Percentiles rank a stretch among this genome's conserved stretches.
phyloP scores from a whole-genome alignment of 169 alveolate genomes.

The Eimeria acervulina region DNA sequence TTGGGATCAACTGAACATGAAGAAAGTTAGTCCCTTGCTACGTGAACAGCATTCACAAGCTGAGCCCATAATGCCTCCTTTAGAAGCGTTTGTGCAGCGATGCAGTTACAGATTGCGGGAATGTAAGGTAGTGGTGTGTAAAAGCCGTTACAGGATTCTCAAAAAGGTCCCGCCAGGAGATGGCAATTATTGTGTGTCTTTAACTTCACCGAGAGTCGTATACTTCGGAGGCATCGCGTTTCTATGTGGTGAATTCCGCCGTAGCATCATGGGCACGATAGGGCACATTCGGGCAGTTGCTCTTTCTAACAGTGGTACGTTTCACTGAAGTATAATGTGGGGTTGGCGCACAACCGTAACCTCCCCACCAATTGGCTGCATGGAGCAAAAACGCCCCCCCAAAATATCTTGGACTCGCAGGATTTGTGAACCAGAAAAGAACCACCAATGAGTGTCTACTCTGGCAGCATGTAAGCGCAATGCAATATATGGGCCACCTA shows the following conservation, averaged over 20 bases:
- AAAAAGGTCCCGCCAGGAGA: background rate
- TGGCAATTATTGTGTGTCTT: background rate
- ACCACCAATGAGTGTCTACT: background rate
- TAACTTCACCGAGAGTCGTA: background rate
- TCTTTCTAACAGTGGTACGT: background rate
- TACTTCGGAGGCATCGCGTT: background rate
- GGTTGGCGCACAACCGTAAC: too few relatives aligned
- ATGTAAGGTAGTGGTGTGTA: too few relatives aligned
- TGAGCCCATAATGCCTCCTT: background rate
- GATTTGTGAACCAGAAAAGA: background rate
- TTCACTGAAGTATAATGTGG: too few relatives aligned
- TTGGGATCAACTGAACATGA: background rate
- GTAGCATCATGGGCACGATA: background rate
- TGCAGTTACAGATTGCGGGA: too few relatives aligned
- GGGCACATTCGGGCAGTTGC: background rate
- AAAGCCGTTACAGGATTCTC: too few relatives aligned
- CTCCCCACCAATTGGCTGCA: background rate
- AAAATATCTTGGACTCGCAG: too few relatives aligned
- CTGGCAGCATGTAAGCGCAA: background rate
- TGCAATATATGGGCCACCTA: background rate
- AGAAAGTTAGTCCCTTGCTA: background rate
- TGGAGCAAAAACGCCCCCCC: too few relatives aligned
- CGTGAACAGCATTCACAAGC: background rate
- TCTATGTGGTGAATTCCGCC: background rate
- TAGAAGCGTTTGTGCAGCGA: background rate